Conservation (phyloP, 2,329 filamentous ascomycete genomes). For the Pyrenochaeta sp. region DNA sequence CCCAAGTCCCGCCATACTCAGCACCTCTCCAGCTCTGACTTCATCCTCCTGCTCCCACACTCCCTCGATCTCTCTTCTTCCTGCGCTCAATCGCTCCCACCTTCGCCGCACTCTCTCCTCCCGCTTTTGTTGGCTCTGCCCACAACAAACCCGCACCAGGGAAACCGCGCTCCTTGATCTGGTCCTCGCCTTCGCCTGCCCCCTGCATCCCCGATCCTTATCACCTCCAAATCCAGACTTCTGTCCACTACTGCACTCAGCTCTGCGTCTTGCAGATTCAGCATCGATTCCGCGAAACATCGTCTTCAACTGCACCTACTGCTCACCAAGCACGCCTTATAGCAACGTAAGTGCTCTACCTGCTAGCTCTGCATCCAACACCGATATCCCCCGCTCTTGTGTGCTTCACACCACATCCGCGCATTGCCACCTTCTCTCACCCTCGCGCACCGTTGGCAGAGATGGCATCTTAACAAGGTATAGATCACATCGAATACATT, state of each 20-base stretch:
- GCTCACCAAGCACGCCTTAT: slow-evolving; percentile 27
- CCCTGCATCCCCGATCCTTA: slow-evolving; percentile 48
- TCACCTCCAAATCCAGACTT: slow-evolving; percentile 31
- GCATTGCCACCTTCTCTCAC: not conserved
- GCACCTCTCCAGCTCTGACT: slow-evolving; percentile 23
- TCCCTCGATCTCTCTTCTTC: slow-evolving; percentile 25
- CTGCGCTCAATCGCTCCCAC: slow-evolving; percentile 48
- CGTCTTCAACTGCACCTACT: slow-evolving; percentile 30
- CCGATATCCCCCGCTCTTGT: slow-evolving; percentile 14
- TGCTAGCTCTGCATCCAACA: slow-evolving; percentile 31
- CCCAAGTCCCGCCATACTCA: slow-evolving; percentile 31
- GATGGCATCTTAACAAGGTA: slow-evolving; percentile 25
- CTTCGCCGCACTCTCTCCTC: slow-evolving; percentile 48
- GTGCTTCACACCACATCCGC: not conserved
- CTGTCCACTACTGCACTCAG: slow-evolving; percentile 17
- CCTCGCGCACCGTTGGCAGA: not conserved
- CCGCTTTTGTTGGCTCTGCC: slow-evolving; percentile 40
- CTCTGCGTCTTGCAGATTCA: slow-evolving; percentile 34
- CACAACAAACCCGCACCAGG: slow-evolving; percentile 39
- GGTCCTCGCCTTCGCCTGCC: slow-evolving; percentile 42
- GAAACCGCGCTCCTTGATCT: slow-evolving; percentile 51
- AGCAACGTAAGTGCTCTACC: slow-evolving; percentile 39
- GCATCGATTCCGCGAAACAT: slow-evolving; percentile 43
- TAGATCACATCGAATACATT: slow-evolving; percentile 36
- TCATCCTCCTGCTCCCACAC: slow-evolving; percentile 23